Percentiles rank a stretch among this genome's conserved stretches.
These are phyloP conservation scores for Phytophthora pisi DNA, from an alignment of 352 stramenopile species.

Conservation along the genomic window DNA sequence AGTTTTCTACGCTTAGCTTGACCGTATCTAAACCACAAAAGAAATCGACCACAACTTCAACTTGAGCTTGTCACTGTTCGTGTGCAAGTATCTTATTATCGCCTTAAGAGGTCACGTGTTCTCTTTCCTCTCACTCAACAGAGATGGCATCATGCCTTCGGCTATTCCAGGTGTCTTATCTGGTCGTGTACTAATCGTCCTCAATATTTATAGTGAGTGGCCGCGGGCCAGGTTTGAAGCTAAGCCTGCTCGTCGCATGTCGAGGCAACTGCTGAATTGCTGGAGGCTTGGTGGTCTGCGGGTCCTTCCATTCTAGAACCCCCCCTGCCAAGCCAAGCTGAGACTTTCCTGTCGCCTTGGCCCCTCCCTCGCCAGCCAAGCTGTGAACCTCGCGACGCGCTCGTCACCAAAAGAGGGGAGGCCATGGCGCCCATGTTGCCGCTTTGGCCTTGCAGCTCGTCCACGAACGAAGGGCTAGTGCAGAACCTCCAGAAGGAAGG, in stretches of 20 bases:
- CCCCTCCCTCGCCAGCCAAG: slow-evolving; percentile 9
- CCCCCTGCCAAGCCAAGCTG: slow-evolving; percentile 11
- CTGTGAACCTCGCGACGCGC: slow-evolving; percentile 15
- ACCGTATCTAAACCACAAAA: slow-evolving; percentile 19
- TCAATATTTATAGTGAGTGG: slow-evolving; percentile 18
- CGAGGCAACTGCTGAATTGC: not conserved
- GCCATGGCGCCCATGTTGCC: slow-evolving; percentile 22
- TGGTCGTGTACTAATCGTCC: slow-evolving; percentile 10
- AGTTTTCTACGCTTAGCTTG: not conserved
- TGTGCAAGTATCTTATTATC: not conserved
- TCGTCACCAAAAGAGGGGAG: slow-evolving; percentile 2
- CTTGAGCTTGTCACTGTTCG: slow-evolving; percentile 13
- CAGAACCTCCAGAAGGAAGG: slow-evolving; percentile 57
- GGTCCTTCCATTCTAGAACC: slow-evolving; percentile 16
- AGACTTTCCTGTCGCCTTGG: not conserved
- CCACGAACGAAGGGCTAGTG: slow-evolving; percentile 51
- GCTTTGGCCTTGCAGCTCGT: slow-evolving; percentile 53
- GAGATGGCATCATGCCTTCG: not conserved
- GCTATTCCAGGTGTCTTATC: slow-evolving; percentile 5
- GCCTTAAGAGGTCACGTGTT: not conserved
- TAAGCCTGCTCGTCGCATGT: not conserved
- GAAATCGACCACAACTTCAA: slow-evolving; percentile 32
- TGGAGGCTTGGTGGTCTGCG: not conserved
- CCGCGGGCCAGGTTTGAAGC: slow-evolving; percentile 20
- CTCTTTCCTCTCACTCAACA: not conserved